phyloP scores from a whole-genome alignment of 148 eudicot species.

The Chenopodium album region DNA sequence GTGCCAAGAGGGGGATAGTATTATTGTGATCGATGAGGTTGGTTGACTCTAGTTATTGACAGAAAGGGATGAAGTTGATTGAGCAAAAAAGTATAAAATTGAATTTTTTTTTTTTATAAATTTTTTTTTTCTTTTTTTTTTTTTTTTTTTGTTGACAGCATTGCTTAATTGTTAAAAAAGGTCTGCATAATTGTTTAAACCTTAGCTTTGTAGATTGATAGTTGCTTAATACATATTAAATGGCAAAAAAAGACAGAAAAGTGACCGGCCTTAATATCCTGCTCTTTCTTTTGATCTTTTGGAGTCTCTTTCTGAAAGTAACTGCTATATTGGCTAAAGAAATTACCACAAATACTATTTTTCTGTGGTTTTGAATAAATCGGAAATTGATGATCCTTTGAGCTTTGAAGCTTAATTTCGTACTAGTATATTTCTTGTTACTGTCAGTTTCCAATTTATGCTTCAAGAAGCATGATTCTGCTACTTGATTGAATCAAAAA shows the following conservation, averaged over 20 bases:
- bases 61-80: background rate
- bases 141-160: too few species aligned
- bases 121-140: too few species aligned
- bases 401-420: background rate
- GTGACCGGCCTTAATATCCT: conserved; percentile 15
- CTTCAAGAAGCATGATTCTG: background rate
- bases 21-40: background rate
- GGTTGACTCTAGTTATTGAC: background rate
- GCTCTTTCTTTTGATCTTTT: background rate
- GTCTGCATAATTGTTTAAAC: background rate
- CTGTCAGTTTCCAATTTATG: background rate
- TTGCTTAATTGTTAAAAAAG: too few species aligned
- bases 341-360: background rate
- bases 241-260: background rate
- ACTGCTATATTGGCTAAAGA: background rate
- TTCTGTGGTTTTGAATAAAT: background rate
- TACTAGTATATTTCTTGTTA: background rate
- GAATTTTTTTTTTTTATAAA: background rate
- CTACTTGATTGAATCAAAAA: background rate
- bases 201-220: conserved; percentile 14
- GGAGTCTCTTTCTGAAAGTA: conserved; percentile 15
- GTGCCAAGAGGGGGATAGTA: background rate
- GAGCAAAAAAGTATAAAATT: background rate
- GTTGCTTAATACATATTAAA: conserved; percentile 3
- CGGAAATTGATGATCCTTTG: background rate